phyloP scores from a whole-genome alignment of 78 protist species.

The Paratrimastix pyriformis region DNA sequence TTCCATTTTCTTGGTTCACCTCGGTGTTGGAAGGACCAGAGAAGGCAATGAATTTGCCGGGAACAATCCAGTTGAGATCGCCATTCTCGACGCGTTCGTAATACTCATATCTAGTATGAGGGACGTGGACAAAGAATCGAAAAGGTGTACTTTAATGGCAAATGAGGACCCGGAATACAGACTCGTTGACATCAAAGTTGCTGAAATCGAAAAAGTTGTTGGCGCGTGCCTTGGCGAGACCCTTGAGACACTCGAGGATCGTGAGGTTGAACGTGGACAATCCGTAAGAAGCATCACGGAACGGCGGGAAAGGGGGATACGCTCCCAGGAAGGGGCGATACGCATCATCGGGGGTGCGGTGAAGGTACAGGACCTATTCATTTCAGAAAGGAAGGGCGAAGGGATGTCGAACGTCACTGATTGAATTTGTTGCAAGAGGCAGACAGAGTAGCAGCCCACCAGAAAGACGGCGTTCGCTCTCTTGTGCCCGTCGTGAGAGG shows the following conservation, averaged over 20 bases:
- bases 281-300: conserved; percentile 67
- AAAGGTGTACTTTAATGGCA: neutral
- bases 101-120: conserved; percentile 53
- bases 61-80: conserved; percentile 78
- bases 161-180: neutral
- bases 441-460: neutral
- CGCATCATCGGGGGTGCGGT: conserved; percentile 36
- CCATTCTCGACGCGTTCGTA: conserved; percentile 67
- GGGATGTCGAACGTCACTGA: too few relatives aligned
- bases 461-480: conserved; percentile 20
- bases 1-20: conserved; percentile 3
- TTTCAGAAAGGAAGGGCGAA: too few relatives aligned
- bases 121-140: too few relatives aligned
- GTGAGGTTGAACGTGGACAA: conserved; percentile 35
- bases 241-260: conserved; percentile 30
- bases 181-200: conserved; percentile 30
- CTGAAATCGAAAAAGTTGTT: conserved; percentile 8
- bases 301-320: conserved; percentile 49
- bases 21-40: conserved; percentile 41
- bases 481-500: neutral
- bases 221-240: conserved; percentile 26
- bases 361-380: neutral
- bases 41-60: conserved; percentile 63
- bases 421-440: too few relatives aligned
- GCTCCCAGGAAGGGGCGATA: neutral